These are phyloP conservation scores for Ajuga reptans DNA, from an alignment of 305 asterid genomes.

Conservation along the genomic window DNA sequence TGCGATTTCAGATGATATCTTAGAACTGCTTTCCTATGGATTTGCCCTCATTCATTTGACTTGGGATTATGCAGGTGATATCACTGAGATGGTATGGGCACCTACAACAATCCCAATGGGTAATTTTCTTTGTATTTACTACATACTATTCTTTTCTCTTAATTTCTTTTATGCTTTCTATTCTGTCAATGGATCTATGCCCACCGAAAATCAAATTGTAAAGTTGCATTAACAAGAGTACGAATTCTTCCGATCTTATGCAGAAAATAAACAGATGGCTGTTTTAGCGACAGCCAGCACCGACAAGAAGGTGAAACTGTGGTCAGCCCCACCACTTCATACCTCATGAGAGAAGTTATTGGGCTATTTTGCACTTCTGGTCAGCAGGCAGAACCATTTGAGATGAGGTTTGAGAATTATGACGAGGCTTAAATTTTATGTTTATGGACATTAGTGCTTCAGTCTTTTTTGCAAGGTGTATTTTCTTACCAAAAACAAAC, in stretches of 20 bases:
- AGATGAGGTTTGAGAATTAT: neutral
- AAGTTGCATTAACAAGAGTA: neutral
- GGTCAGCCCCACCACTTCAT: slow-evolving; percentile 63
- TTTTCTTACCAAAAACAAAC: too few species aligned
- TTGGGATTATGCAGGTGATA: slow-evolving; percentile 54
- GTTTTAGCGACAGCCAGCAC: slow-evolving; percentile 75
- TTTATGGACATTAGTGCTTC: too few species aligned
- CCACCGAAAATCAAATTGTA: neutral
- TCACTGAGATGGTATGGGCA: slow-evolving; percentile 81
- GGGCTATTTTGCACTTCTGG: neutral
- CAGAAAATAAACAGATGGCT: slow-evolving; percentile 48
- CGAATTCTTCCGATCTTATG: slow-evolving; percentile 1
- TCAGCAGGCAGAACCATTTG: slow-evolving; percentile 6
- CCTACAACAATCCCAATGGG: slow-evolving; percentile 57
- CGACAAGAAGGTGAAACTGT: slow-evolving; percentile 92
- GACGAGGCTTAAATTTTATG: neutral
- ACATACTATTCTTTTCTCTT: neutral
- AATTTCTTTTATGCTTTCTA: neutral
- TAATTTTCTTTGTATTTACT: slow-evolving; percentile 19
- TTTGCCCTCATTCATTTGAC: slow-evolving; percentile 18
- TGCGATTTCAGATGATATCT: neutral
- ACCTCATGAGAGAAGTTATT: slow-evolving; percentile 21
- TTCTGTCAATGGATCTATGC: neutral
- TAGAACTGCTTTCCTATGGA: neutral
- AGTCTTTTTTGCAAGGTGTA: too few species aligned